Base-by-base conservation (phyloP, 768 basidiomycete species). In the Cystofilobasidium ferigula region DNA sequence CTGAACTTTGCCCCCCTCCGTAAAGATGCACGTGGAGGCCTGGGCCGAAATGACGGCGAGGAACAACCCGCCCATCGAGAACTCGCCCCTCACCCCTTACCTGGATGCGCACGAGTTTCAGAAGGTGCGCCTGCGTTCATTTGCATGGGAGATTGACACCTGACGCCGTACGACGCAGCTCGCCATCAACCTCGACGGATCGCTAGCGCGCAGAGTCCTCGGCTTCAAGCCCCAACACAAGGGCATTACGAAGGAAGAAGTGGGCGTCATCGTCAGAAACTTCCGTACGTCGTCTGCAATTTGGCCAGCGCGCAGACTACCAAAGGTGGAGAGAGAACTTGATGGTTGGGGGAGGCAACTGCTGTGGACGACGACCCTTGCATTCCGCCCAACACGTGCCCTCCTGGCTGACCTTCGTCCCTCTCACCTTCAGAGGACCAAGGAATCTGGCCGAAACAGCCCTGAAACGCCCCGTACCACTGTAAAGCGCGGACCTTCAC, bases 31-130 rank as follows among this genome's bases (percentile, higher is more conserved):
- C 38, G 24, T 64, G n/a, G 63, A 64, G 38, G 84, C 82, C 14
- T 92, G 89, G 89, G 87, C 84, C 10, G 81, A 87, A 73, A 88
- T 92, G 85, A 81, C 89, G 70, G 77, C 77, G 26, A 82, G 77
- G 54, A 86, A 88, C 40, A 81, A 82, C 43, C 87, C 87, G 30
- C 85, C 86, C 2, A 79, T 88, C 64, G 78, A 81, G 16, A 85
- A 86, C 66, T 84, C 86, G 0, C 87, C 86, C 1, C 76, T 90
- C 68, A 82, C 80, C 24, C 86, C 88, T 0, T 92, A 89, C 74
- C 85, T 88, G 83, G 86, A 88, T 74, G 28, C 57, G 14, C 64
- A 65, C 51, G 64, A 65, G 40, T 65, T 65, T 32, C 57, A 61
- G 22, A 65, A 64, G 60, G 60, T 61, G 20, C 16, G 32, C 1